Evolutionary conservation across 495 filamentous ascomycete genomes (phyloP).

Genomic region (Bacidia gigantensis): DNA sequence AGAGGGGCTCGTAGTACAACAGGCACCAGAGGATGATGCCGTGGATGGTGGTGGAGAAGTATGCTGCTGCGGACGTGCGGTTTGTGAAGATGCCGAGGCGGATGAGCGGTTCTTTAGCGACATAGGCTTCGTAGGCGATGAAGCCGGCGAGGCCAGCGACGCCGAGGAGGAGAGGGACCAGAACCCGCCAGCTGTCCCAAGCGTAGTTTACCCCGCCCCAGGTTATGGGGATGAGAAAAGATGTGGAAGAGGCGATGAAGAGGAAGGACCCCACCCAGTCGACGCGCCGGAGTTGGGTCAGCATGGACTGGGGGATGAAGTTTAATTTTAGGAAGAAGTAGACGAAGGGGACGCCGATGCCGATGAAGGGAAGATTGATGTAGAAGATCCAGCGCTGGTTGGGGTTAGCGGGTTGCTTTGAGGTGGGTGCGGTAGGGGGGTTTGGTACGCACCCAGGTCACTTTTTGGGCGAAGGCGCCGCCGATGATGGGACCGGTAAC

Average conservation of each 20-base stretch:
- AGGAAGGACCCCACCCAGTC: constrained; percentile 48
- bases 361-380: constrained; percentile 44
- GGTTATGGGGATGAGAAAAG: constrained; percentile 21
- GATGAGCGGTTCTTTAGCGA: constrained; percentile 34
- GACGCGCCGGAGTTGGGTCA: constrained; percentile 34
- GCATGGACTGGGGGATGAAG: constrained; percentile 24
- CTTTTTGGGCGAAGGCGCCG: constrained; percentile 51
- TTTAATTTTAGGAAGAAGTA: constrained; percentile 37
- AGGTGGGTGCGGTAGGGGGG: background rate
- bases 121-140: constrained; percentile 33
- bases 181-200: constrained; percentile 38
- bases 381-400: constrained; percentile 37
- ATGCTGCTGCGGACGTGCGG: constrained; percentile 29
- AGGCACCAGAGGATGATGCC: constrained; percentile 38
- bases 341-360: constrained; percentile 31
- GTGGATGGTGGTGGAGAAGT: constrained; percentile 37
- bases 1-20: constrained; percentile 52
- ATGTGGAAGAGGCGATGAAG: constrained; percentile 29
- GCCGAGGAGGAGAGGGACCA: constrained; percentile 46
- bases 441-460: constrained; percentile 37
- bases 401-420: background rate
- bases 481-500: constrained; percentile 56
- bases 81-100: constrained; percentile 32
- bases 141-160: constrained; percentile 31
- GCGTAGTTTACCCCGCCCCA: constrained; percentile 41